Base-by-base conservation (phyloP, 2,329 filamentous ascomycete species). In the Acrocalymma vagum region DNA sequence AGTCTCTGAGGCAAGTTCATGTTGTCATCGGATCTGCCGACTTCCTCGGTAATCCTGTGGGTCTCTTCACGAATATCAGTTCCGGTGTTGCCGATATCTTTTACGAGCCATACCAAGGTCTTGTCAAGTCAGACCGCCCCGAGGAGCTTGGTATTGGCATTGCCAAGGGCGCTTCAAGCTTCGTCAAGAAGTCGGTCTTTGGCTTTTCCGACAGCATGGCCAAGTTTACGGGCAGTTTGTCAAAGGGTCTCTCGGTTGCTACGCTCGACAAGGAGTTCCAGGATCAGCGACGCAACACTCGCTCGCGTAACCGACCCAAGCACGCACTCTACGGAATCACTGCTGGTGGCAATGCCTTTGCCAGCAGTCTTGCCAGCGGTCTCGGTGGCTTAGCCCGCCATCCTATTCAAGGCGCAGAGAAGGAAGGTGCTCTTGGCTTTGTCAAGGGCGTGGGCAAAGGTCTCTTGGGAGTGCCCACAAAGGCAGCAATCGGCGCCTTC, bases 221-320 rank as follows among this genome's bases (percentile, higher is more conserved):
- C 57, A 99, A 99, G 67, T 89, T 97, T 67, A 99, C 95, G 2
- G 95, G 95, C 37, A 95, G 90, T 69, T 88, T 99, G 71, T 95
- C 92, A 55, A 99, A 99, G 74, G 94, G 94, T 45, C 83, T 99
- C 31, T 91, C 94, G 3, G 94, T 92, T 22, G 94, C 94, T 13
- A 96, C 93, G 5, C 82, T 99, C 53, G 94, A 99, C 76, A 97
- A 99, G 71, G 93, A 99, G 66, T 99, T 97, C 75, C 95, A 99
- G 69, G 92, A 97, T 69, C 86, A 93, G 45, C 86, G 94, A 37
- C 88, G 95, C 43, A 99, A 97, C 79, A 92, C 92, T 3, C 85
- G 90, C 45, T 89, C 91, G 18, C 84, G 95, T 30, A 99, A 99
- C 71, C 81, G 93, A 46, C 95, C 94, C 3, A 99, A 99, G 76